Conservation (phyloP, 441 rosid species). For the Oxalis stricta region DNA sequence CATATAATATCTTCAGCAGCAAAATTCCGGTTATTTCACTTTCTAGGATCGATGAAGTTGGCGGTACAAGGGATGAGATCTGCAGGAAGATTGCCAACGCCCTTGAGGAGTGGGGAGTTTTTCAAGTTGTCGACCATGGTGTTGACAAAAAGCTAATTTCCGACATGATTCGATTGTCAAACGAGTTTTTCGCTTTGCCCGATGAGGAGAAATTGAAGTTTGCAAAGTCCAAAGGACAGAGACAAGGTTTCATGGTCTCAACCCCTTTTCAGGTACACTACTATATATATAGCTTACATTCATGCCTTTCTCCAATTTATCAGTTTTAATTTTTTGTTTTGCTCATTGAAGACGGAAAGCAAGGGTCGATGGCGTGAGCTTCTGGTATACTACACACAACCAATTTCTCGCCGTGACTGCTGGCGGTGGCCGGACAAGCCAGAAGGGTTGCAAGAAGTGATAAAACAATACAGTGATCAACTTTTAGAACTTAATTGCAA, state of each 20-base stretch:
- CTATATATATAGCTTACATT: too few relatives aligned
- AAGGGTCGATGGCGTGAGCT: slow-evolving; percentile 92
- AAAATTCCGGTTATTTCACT: slow-evolving; percentile 80
- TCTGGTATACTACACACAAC: slow-evolving; percentile 80
- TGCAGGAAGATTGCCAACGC: slow-evolving; percentile 60
- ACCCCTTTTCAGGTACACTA: too few relatives aligned
- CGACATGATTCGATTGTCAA: too few relatives aligned
- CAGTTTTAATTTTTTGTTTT: too few relatives aligned
- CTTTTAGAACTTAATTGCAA: slow-evolving; percentile 72
- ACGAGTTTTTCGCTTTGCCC: too few relatives aligned
- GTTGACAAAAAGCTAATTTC: too few relatives aligned
- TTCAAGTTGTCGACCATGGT: slow-evolving; percentile 83
- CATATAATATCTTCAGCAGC: slow-evolving; percentile 58
- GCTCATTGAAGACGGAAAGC: slow-evolving; percentile 69
- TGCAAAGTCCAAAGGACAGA: too few relatives aligned
- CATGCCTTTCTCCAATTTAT: too few relatives aligned
- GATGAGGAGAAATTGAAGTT: too few relatives aligned
- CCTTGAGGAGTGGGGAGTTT: slow-evolving; percentile 94
- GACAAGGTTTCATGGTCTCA: too few relatives aligned
- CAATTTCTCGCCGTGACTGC: slow-evolving; percentile 54
- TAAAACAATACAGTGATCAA: slow-evolving; percentile 57
- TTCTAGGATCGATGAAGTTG: slow-evolving; percentile 46
- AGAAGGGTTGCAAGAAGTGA: slow-evolving; percentile 54
- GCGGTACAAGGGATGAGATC: slow-evolving; percentile 43
- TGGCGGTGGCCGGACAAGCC: slow-evolving; percentile 95